Conservation (phyloP, 2,329 filamentous ascomycete species). For the Fusarium sp. region DNA sequence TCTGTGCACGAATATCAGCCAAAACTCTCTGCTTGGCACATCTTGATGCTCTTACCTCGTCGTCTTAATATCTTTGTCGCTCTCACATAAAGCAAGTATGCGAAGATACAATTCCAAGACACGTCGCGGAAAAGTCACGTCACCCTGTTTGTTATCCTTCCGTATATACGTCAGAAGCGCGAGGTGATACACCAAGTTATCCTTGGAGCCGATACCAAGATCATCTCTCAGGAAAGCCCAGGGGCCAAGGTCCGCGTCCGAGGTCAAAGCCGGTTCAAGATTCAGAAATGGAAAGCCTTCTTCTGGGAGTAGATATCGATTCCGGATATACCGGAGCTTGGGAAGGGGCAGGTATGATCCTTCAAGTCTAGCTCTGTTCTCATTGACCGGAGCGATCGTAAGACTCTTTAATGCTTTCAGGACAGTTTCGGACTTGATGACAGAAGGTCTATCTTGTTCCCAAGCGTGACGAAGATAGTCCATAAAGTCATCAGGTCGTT, state of each 20-base stretch:
- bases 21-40: no score
- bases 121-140: slow-evolving; percentile 13
- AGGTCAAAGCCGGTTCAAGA: not conserved
- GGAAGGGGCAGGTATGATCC: slow-evolving; percentile 13
- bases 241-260: not conserved
- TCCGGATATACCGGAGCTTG: slow-evolving; percentile 19
- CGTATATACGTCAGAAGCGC: slow-evolving; percentile 1
- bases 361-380: not conserved
- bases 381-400: not conserved
- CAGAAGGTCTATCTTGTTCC: not conserved
- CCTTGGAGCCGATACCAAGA: not conserved
- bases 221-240: slow-evolving; percentile 10
- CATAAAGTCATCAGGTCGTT: not conserved
- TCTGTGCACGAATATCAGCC: not conserved
- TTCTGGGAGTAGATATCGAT: slow-evolving; percentile 9
- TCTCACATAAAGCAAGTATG: slow-evolving; percentile 7
- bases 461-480: not conserved
- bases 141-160: not conserved
- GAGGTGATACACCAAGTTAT: slow-evolving; percentile 9
- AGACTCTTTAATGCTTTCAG: not conserved
- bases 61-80: not conserved
- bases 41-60: slow-evolving; percentile 2
- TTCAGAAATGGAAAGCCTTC: slow-evolving; percentile 21
- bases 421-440: not conserved
- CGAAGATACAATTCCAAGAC: slow-evolving; percentile 25